phyloP scores from a whole-genome alignment of 2,329 filamentous ascomycete species.

The Botryosphaeria dothidea region DNA sequence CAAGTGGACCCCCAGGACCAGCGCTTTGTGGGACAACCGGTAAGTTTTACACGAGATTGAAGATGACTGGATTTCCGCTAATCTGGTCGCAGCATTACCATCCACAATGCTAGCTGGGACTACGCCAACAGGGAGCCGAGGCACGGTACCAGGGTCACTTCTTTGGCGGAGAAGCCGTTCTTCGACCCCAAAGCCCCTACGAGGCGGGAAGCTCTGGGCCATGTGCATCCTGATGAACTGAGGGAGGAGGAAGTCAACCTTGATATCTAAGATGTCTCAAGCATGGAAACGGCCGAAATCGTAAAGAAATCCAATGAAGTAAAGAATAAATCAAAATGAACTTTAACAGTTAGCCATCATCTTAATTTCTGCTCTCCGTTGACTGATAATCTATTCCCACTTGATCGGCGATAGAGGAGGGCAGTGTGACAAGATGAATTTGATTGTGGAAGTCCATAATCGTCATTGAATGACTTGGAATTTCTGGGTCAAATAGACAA shows the following conservation, averaged over 20 bases:
- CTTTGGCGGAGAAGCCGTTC: constrained; percentile 70
- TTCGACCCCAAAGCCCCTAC: constrained; percentile 67
- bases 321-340: not conserved
- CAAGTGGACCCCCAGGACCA: constrained; percentile 67
- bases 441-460: no score
- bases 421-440: no score
- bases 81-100: constrained; percentile 58
- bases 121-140: constrained; percentile 67
- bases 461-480: no score
- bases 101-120: constrained; percentile 74
- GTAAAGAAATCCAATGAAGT: not conserved
- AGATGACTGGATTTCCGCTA: not conserved
- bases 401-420: no score
- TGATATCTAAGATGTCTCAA: not conserved
- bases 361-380: not conserved
- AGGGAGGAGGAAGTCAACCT: not conserved
- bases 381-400: no score
- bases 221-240: constrained; percentile 59
- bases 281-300: not conserved
- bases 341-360: not conserved
- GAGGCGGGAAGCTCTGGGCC: constrained; percentile 64
- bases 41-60: constrained; percentile 30
- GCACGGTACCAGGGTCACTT: constrained; percentile 71
- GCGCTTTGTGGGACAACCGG: constrained; percentile 72
- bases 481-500: no score